Evolutionary conservation across 805 yeast genomes (phyloP).

Genomic region (Saccharomycopsis sp.): DNA sequence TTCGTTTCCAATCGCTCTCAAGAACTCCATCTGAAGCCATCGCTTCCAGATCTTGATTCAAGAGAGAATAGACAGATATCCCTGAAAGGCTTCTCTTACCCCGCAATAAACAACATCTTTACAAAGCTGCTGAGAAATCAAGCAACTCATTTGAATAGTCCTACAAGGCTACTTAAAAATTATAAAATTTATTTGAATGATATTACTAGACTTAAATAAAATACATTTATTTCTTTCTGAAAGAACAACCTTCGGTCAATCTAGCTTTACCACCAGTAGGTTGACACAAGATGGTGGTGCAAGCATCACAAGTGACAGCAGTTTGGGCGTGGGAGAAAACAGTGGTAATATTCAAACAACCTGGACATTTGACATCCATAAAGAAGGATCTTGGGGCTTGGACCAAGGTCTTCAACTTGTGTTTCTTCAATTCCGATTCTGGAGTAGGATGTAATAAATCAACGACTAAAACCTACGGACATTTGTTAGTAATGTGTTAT

Average conservation of each 20-base stretch:
- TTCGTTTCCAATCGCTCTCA: too few relatives aligned
- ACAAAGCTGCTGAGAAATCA: not conserved
- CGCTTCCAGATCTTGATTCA: too few relatives aligned
- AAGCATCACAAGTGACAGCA: constrained; percentile 98
- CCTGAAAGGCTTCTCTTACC: too few relatives aligned
- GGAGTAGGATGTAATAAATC: constrained; percentile 98
- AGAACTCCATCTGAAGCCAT: too few relatives aligned
- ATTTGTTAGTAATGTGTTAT: constrained; percentile 4
- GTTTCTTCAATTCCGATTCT: constrained; percentile 92
- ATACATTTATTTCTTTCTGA: constrained; percentile 86
- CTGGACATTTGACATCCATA: constrained; percentile 99
- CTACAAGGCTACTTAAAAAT: not conserved
- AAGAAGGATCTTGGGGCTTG: constrained; percentile 98
- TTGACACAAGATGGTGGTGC: constrained; percentile 96
- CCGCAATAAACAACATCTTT: not conserved
- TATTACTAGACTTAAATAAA: not conserved
- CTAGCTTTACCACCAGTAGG: constrained; percentile 99
- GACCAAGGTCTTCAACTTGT: constrained; percentile 96
- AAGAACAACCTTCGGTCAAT: constrained; percentile 98
- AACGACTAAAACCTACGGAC: constrained; percentile 86
- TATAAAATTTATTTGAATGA: not conserved
- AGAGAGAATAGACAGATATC: too few relatives aligned
- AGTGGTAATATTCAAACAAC: constrained; percentile 98
- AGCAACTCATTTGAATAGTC: not conserved
- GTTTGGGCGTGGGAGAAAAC: constrained; percentile 99